phyloP scores from a whole-genome alignment of 1,284 basidiomycete species.

The Boletus subluridellus region DNA sequence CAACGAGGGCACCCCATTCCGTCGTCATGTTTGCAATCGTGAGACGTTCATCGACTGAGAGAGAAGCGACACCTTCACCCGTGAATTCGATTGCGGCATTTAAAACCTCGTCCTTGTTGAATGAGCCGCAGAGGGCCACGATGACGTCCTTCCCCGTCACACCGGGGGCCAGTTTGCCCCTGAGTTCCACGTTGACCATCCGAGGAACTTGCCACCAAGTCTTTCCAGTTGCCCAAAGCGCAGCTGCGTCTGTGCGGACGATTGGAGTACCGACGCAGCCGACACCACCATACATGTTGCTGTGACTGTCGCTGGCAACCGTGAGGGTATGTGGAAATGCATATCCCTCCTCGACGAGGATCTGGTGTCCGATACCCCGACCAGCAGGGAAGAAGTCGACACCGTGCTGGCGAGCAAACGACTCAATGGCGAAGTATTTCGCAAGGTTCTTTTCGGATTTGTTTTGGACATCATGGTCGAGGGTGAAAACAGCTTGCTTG shows the following conservation, averaged over 20 bases:
- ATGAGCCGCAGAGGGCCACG: slow-evolving; percentile 93
- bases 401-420: slow-evolving; percentile 81
- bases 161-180: slow-evolving; percentile 77
- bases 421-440: slow-evolving; percentile 92
- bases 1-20: slow-evolving; percentile 97
- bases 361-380: slow-evolving; percentile 96
- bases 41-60: slow-evolving; percentile 88
- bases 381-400: slow-evolving; percentile 98
- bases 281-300: slow-evolving; percentile 98
- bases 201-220: slow-evolving; percentile 99
- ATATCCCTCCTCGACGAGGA: slow-evolving; percentile 94
- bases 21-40: slow-evolving; percentile 99
- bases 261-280: slow-evolving; percentile 97
- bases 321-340: slow-evolving; percentile 92
- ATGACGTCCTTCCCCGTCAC: slow-evolving; percentile 99
- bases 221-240: slow-evolving; percentile 97
- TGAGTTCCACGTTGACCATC: slow-evolving; percentile 93
- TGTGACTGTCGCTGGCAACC: slow-evolving; percentile 95
- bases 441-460: slow-evolving; percentile 88
- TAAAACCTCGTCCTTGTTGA: slow-evolving; percentile 96
- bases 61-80: slow-evolving; percentile 81
- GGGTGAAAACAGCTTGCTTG: slow-evolving; percentile 88
- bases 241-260: slow-evolving; percentile 89
- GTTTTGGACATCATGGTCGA: slow-evolving; percentile 99
- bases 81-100: slow-evolving; percentile 99